These are phyloP conservation scores for Avena sativa DNA, from an alignment of 176 grass and related monocot species.

Conservation along the genomic window DNA sequence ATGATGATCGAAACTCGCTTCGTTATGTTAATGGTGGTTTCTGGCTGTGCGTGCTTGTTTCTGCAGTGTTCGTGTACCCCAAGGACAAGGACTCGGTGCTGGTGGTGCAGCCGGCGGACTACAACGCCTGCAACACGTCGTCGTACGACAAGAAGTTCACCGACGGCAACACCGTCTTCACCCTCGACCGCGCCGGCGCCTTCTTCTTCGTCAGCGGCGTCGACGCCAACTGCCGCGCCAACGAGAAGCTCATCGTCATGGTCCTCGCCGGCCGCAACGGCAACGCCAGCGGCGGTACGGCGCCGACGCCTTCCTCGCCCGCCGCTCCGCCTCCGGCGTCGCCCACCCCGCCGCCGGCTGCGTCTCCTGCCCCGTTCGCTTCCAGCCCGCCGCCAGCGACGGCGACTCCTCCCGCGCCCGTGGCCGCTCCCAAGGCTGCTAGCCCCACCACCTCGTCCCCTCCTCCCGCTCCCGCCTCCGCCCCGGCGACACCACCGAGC, in stretches of 20 bases:
- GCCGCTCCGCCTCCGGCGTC: constrained; percentile 1
- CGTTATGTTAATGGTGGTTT: neutral
- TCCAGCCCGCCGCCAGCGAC: constrained; percentile 21
- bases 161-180: constrained; percentile 73
- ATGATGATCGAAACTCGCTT: neutral
- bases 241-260: constrained; percentile 73
- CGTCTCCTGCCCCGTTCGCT: constrained; percentile 30
- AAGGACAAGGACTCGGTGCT: constrained; percentile 68
- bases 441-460: neutral
- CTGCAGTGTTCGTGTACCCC: constrained; percentile 67
- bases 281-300: neutral
- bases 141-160: constrained; percentile 57
- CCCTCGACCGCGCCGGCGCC: constrained; percentile 53
- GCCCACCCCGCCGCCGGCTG: neutral
- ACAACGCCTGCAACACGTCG: constrained; percentile 87
- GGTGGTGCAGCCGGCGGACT: constrained; percentile 59
- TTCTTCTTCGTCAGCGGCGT: constrained; percentile 87
- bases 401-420: neutral
- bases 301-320: neutral
- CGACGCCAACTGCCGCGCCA: constrained; percentile 64
- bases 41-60: neutral
- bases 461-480: neutral
- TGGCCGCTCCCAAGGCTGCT: neutral
- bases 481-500: neutral
- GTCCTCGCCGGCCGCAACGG: constrained; percentile 56